Percentiles rank a stretch among this genome's conserved stretches.
Conservation (phyloP, 1,284 basidiomycete species). For the Leccinum laetum region DNA sequence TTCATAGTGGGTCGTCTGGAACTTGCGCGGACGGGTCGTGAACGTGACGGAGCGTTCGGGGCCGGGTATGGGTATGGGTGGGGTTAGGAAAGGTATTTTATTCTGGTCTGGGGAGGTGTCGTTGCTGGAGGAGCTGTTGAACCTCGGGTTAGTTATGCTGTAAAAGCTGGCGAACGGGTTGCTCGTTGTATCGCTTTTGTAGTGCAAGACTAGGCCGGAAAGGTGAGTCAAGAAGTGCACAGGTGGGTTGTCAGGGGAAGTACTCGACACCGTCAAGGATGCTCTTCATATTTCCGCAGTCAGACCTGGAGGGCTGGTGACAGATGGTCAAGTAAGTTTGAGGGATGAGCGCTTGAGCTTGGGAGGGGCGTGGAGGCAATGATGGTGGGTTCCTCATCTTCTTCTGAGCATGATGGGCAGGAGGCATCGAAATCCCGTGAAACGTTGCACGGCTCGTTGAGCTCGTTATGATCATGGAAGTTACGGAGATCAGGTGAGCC, state of each 20-base stretch:
- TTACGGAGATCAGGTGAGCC: neutral
- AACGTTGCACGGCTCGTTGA: neutral
- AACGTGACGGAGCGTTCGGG: neutral
- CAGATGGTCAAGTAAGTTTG: neutral
- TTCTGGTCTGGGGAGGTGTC: neutral
- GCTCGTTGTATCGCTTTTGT: neutral
- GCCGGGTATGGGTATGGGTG: neutral
- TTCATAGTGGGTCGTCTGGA: neutral
- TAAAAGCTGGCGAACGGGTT: neutral
- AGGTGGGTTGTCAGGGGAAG: too few relatives aligned
- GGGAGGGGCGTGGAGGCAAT: neutral
- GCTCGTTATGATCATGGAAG: neutral
- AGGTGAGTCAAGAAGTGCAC: neutral
- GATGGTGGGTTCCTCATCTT: too few relatives aligned
- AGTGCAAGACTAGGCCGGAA: neutral
- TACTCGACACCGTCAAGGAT: neutral
- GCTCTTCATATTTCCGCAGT: neutral
- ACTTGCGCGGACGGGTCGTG: neutral
- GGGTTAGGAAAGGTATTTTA: neutral
- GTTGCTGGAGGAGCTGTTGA: neutral
- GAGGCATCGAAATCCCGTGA: neutral
- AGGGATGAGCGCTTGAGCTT: neutral
- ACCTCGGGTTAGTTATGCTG: neutral
- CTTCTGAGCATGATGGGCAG: neutral
- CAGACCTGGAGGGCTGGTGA: neutral